Evolutionary conservation across 1,284 basidiomycete genomes (phyloP).

Genomic region (Ceratobasidium sp.): DNA sequence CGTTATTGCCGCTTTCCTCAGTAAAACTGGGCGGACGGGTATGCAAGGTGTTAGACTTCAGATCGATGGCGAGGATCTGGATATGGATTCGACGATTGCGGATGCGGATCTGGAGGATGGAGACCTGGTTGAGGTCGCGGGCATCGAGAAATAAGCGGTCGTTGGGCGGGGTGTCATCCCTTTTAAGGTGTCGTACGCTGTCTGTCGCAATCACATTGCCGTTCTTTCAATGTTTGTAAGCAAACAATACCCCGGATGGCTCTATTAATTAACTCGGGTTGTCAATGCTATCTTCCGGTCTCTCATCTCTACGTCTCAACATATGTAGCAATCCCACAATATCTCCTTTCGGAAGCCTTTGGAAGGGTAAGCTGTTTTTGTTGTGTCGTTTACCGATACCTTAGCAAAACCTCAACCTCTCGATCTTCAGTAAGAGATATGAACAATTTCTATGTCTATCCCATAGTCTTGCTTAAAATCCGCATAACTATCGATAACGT

Average conservation of each 20-base stretch:
- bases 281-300: background rate
- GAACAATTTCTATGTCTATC: too few species aligned
- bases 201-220: background rate
- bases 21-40: slow-evolving; percentile 21
- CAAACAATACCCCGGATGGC: background rate
- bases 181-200: slow-evolving; percentile 2
- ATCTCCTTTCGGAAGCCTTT: background rate
- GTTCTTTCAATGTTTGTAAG: background rate
- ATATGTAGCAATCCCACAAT: background rate
- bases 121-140: slow-evolving; percentile 43
- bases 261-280: background rate
- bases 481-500: too few species aligned
- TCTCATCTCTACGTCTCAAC: background rate
- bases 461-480: too few species aligned
- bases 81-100: slow-evolving; percentile 37
- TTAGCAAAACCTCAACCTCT: background rate
- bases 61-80: slow-evolving; percentile 34
- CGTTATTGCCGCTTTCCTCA: slow-evolving; percentile 33
- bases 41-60: slow-evolving; percentile 28
- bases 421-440: background rate
- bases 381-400: background rate
- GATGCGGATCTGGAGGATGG: slow-evolving; percentile 44
- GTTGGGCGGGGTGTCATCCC: background rate
- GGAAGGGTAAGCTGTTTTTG: background rate
- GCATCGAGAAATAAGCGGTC: slow-evolving; percentile 6